These are phyloP conservation scores for Gossypium longicalyx DNA, from an alignment of 345 rosid genomes.

Conservation along the genomic window DNA sequence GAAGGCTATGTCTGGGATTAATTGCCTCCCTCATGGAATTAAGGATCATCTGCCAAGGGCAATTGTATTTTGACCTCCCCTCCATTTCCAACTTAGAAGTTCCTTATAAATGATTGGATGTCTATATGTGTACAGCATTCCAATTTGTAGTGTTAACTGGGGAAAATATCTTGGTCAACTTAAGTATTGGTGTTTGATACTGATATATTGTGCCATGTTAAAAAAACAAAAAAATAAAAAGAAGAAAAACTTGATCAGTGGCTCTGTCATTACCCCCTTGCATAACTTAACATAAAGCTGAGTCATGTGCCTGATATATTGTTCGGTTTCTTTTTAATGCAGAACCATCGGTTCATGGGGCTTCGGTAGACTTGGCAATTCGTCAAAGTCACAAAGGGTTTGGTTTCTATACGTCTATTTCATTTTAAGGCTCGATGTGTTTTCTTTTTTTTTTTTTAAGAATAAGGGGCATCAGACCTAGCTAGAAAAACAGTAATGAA, in stretches of 20 bases:
- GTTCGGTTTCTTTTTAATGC: conserved; percentile 17
- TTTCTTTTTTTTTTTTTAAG: not conserved
- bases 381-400: conserved; percentile 9
- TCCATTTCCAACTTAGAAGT: not conserved
- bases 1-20: not conserved
- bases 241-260: no score
- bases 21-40: not conserved
- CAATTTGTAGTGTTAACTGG: not conserved
- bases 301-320: not conserved
- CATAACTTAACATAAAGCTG: not conserved
- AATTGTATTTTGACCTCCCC: not conserved
- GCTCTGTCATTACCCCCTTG: not conserved
- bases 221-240: no score
- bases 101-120: not conserved
- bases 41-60: not conserved
- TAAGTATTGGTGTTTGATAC: not conserved
- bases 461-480: conserved; percentile 21
- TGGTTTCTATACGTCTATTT: conserved; percentile 12
- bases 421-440: conserved; percentile 12
- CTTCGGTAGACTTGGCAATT: conserved; percentile 9
- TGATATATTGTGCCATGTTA: not conserved
- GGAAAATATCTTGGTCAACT: not conserved
- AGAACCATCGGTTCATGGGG: conserved; percentile 21
- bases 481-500: conserved; percentile 13
- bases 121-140: not conserved